A percentile compares a stretch with the other conserved stretches of the same genome.
These are phyloP conservation scores for Calonectria henricotiae DNA, from an alignment of 2,329 filamentous ascomycete genomes.

Conservation along the genomic window DNA sequence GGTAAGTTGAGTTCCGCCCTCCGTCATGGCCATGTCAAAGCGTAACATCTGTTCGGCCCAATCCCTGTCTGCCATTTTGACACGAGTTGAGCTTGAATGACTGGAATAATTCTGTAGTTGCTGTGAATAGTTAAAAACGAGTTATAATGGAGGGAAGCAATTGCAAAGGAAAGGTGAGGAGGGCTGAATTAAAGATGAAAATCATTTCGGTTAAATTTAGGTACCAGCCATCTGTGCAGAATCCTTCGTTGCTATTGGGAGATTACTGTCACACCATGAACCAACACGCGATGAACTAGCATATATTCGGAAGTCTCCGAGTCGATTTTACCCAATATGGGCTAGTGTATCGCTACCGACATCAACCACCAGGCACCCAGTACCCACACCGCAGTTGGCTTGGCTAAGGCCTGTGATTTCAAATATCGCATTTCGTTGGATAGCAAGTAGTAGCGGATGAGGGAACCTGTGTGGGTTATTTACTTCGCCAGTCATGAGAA, in stretches of 20 bases:
- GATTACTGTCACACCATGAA: neutral
- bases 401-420: neutral
- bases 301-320: neutral
- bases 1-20: neutral
- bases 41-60: slow-evolving; percentile 8
- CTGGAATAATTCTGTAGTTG: too few species aligned
- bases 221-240: neutral
- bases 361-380: neutral
- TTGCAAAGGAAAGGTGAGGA: neutral
- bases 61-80: slow-evolving; percentile 7
- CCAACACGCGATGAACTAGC: too few species aligned
- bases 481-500: too few species aligned
- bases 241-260: neutral
- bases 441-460: too few species aligned
- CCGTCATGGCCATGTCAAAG: neutral
- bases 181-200: neutral
- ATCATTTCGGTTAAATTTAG: neutral
- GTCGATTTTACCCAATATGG: neutral
- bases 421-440: too few species aligned
- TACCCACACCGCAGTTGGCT: neutral
- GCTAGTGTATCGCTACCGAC: slow-evolving; percentile 1
- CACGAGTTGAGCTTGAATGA: neutral
- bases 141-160: neutral
- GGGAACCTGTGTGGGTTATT: too few species aligned
- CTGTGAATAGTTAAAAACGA: neutral